These are phyloP conservation scores for Monosporascus cannonballus DNA, from an alignment of 2,329 filamentous ascomycete genomes.

Conservation along the genomic window DNA sequence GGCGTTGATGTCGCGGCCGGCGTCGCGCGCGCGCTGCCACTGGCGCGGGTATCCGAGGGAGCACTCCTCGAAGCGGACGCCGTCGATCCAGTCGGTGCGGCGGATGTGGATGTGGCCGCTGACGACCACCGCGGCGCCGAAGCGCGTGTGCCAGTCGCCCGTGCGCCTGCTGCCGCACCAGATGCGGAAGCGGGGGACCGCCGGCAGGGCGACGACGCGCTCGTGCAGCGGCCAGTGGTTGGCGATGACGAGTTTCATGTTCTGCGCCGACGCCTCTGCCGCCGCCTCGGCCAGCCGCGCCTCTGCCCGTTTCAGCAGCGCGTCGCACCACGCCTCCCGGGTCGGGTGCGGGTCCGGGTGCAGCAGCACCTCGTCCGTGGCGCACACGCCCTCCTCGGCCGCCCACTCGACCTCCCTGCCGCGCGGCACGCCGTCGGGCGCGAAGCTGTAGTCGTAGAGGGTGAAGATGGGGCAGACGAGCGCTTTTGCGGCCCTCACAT, in stretches of 20 bases:
- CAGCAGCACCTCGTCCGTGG: constrained; percentile 32
- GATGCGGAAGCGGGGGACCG: constrained; percentile 29
- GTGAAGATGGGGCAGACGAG: constrained; percentile 52
- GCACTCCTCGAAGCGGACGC: constrained; percentile 31
- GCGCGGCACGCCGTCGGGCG: constrained; percentile 40
- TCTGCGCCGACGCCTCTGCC: background rate
- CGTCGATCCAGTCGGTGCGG: constrained; percentile 32
- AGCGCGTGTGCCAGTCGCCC: constrained; percentile 29
- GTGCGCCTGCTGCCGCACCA: constrained; percentile 33
- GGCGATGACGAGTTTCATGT: constrained; percentile 24
- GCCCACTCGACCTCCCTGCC: constrained; percentile 37
- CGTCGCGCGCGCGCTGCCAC: constrained; percentile 25
- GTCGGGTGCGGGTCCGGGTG: constrained; percentile 28
- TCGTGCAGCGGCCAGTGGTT: constrained; percentile 34
- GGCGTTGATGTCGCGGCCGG: constrained; percentile 26
- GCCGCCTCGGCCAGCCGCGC: constrained; percentile 21
- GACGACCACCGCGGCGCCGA: constrained; percentile 29
- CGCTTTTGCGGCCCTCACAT: constrained; percentile 12
- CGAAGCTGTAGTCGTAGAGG: constrained; percentile 54
- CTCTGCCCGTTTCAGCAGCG: constrained; percentile 21
- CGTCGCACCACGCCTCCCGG: constrained; percentile 29
- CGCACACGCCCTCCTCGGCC: constrained; percentile 27
- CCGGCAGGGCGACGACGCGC: constrained; percentile 28
- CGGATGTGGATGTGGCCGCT: constrained; percentile 31
- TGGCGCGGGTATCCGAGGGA: constrained; percentile 31